Conservation (phyloP, 805 yeast species). For the Candida odintsovae region DNA sequence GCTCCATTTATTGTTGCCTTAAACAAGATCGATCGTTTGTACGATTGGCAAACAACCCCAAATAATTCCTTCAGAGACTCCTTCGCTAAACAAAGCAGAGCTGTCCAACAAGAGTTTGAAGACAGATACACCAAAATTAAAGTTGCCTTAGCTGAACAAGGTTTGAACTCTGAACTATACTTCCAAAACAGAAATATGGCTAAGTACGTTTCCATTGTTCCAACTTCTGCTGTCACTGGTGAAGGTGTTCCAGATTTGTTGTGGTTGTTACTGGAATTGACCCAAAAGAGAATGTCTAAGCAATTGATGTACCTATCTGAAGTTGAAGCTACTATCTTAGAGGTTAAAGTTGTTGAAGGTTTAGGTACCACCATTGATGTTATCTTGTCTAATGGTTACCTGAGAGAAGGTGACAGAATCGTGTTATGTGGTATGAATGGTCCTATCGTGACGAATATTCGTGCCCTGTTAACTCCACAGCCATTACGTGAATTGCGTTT, state of each 20-base stretch:
- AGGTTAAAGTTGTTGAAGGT: constrained; percentile 98
- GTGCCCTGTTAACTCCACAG: constrained; percentile 96
- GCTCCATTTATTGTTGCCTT: constrained; percentile 97
- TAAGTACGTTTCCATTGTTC: constrained; percentile 91
- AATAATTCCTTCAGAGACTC: constrained; percentile 97
- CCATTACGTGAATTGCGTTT: constrained; percentile 94
- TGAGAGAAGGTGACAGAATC: constrained; percentile 91
- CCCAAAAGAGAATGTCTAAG: constrained; percentile 98
- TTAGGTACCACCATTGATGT: constrained; percentile 98
- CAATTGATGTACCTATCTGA: constrained; percentile 93
- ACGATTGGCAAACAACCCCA: constrained; percentile 88
- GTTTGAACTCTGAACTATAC: constrained; percentile 94
- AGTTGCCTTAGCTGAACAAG: constrained; percentile 93
- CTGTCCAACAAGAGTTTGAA: constrained; percentile 90
- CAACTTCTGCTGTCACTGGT: constrained; percentile 98
- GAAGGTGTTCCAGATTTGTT: constrained; percentile 99
- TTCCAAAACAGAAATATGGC: constrained; percentile 92
- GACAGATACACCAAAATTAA: constrained; percentile 81
- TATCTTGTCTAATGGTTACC: constrained; percentile 90
- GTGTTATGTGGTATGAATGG: constrained; percentile 98
- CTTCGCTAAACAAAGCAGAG: constrained; percentile 67
- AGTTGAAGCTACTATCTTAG: constrained; percentile 93
- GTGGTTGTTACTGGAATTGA: constrained; percentile 89
- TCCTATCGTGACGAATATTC: constrained; percentile 91
- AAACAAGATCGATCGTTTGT: constrained; percentile 95